Evolutionary conservation across 352 stramenopile genomes (phyloP).

Genomic region (Globisporangium camurandrum): DNA sequence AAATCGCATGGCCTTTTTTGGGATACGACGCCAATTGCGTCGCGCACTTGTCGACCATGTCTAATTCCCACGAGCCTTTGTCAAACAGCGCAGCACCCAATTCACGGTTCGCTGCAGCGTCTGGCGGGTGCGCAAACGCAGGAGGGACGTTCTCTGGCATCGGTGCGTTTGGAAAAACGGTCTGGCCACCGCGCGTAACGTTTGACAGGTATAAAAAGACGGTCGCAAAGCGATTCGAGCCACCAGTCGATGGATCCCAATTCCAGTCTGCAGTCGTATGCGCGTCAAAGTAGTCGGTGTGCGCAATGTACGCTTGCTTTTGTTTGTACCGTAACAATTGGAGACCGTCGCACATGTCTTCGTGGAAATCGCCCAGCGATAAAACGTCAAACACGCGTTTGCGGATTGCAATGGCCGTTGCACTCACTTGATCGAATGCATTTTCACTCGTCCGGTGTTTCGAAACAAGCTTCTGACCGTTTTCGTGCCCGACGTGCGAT

Average conservation of each 20-base stretch:
- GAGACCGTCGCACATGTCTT: slow-evolving; percentile 91
- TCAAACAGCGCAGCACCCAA: slow-evolving; percentile 54
- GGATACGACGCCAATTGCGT: slow-evolving; percentile 74
- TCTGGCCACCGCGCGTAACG: slow-evolving; percentile 71
- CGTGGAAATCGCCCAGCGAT: slow-evolving; percentile 84
- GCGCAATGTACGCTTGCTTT: slow-evolving; percentile 91
- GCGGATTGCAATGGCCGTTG: slow-evolving; percentile 62
- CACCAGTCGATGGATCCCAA: slow-evolving; percentile 64
- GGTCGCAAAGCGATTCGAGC: slow-evolving; percentile 80
- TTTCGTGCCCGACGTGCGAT: slow-evolving; percentile 66
- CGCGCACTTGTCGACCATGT: slow-evolving; percentile 74
- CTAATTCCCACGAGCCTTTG: slow-evolving; percentile 50
- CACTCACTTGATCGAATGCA: slow-evolving; percentile 80
- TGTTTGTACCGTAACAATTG: slow-evolving; percentile 95
- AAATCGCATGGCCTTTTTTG: slow-evolving; percentile 87
- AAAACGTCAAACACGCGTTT: slow-evolving; percentile 88
- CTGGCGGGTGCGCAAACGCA: slow-evolving; percentile 41
- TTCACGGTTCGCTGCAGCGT: slow-evolving; percentile 33
- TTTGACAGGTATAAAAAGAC: slow-evolving; percentile 83
- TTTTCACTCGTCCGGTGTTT: slow-evolving; percentile 82
- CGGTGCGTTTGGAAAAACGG: slow-evolving; percentile 67
- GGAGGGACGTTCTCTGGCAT: slow-evolving; percentile 63
- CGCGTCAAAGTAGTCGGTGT: slow-evolving; percentile 91
- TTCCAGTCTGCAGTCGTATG: slow-evolving; percentile 51
- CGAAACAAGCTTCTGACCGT: slow-evolving; percentile 60